These are phyloP conservation scores for Castanopsis chinensis DNA, from an alignment of 306 rosid genomes.

Conservation along the genomic window DNA sequence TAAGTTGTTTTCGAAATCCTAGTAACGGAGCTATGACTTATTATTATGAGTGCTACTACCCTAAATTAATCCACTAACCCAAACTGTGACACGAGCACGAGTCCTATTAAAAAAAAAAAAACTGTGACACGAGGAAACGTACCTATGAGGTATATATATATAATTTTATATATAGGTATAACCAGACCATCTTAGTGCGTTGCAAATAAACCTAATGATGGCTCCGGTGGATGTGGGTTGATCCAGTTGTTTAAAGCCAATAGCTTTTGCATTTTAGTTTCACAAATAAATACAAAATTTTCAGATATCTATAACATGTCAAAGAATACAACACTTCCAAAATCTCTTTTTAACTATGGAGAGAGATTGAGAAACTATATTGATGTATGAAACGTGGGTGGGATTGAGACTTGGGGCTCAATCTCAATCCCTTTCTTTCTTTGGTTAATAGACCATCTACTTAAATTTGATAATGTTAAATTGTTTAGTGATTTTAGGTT, in stretches of 20 bases:
- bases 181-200: constrained; percentile 34
- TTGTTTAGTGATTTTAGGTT: too few species aligned
- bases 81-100: constrained; percentile 8
- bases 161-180: too few species aligned
- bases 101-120: not conserved
- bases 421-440: too few species aligned
- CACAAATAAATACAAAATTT: not conserved
- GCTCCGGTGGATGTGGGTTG: constrained; percentile 25
- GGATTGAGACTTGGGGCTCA: too few species aligned
- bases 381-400: too few species aligned
- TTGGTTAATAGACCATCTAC: too few species aligned
- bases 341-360: too few species aligned
- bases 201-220: constrained; percentile 44
- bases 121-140: not conserved
- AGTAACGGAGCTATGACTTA: not conserved
- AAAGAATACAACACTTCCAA: too few species aligned
- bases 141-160: too few species aligned
- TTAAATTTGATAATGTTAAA: too few species aligned
- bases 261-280: not conserved
- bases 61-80: not conserved
- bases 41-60: not conserved
- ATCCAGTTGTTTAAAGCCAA: not conserved
- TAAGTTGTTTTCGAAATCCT: not conserved
- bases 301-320: too few species aligned
- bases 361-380: too few species aligned